A percentile compares a stretch with the other conserved stretches of the same genome.
phyloP scores from a whole-genome alignment of 139 green algal species.

The Coelastrella sp. region DNA sequence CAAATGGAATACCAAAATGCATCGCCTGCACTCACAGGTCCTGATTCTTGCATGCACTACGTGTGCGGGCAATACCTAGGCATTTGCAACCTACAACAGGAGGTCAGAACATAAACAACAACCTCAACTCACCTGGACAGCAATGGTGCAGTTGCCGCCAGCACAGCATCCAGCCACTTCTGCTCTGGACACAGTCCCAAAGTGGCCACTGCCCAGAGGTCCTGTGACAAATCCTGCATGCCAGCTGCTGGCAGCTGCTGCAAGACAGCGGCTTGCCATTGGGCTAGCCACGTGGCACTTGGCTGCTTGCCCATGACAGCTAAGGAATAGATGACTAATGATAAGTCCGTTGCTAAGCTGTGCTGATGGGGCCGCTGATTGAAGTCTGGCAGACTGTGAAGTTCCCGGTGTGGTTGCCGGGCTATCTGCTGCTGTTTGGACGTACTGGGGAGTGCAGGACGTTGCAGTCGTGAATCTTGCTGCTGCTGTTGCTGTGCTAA shows the following conservation, averaged over 20 bases:
- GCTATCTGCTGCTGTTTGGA: background rate
- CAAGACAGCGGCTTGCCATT: conserved; percentile 25
- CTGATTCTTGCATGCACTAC: no score
- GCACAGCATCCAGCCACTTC: background rate
- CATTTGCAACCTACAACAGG: no score
- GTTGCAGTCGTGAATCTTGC: background rate
- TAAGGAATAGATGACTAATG: conserved; percentile 33
- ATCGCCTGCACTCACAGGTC: no score
- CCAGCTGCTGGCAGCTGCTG: conserved; percentile 26
- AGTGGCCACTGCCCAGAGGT: conserved; percentile 15
- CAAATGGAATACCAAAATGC: no score
- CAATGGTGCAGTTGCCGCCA: background rate
- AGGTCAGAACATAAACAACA: no score
- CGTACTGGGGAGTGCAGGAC: background rate
- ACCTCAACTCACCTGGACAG: background rate
- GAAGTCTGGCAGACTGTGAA: background rate
- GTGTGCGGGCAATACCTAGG: no score
- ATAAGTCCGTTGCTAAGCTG: conserved; percentile 19
- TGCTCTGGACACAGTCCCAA: background rate
- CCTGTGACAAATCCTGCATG: conserved; percentile 33
- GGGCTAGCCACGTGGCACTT: background rate
- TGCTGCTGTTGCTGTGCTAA: conserved; percentile 32
- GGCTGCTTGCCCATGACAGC: conserved; percentile 35
- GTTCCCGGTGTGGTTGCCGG: background rate
- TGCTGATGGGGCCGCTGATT: conserved; percentile 18